Evolutionary conservation across 441 rosid genomes (phyloP).

Genomic region (Populus trichocarpa): DNA sequence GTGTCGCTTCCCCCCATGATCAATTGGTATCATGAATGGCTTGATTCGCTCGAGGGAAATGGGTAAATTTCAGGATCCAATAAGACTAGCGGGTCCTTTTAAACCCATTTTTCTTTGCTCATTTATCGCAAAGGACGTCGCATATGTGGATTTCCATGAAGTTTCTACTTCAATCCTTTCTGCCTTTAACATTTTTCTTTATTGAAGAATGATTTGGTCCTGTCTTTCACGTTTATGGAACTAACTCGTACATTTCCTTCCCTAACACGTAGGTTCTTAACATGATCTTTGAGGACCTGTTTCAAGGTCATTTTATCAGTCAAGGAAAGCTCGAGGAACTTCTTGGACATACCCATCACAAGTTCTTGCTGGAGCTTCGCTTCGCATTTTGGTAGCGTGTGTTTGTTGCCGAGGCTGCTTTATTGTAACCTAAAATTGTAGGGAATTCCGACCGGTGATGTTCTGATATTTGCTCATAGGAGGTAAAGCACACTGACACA

Average conservation of each 20-base stretch:
- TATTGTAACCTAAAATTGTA: constrained; percentile 44
- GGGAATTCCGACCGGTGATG: too few species aligned
- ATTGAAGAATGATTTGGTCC: neutral
- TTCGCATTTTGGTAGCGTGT: constrained; percentile 71
- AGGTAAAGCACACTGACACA: too few species aligned
- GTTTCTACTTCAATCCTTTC: neutral
- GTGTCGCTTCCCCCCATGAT: too few species aligned
- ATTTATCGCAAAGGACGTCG: neutral
- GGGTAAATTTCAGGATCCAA: neutral
- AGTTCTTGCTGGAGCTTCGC: constrained; percentile 78
- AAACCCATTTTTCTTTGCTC: neutral
- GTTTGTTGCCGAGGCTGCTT: constrained; percentile 62
- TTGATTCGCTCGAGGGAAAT: neutral
- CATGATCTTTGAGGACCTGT: constrained; percentile 81
- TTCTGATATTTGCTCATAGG: too few species aligned
- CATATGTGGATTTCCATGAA: neutral
- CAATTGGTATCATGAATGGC: neutral
- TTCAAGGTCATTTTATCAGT: constrained; percentile 93
- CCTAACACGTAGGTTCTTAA: constrained; percentile 57
- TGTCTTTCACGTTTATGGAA: neutral
- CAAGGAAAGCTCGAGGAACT: constrained; percentile 90
- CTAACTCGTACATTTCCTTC: neutral
- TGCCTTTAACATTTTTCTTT: too few species aligned
- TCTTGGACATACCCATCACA: constrained; percentile 92
- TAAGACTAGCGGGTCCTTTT: neutral